Base-by-base conservation (phyloP, 2,329 filamentous ascomycete genomes). In the Cercospora sp. region DNA sequence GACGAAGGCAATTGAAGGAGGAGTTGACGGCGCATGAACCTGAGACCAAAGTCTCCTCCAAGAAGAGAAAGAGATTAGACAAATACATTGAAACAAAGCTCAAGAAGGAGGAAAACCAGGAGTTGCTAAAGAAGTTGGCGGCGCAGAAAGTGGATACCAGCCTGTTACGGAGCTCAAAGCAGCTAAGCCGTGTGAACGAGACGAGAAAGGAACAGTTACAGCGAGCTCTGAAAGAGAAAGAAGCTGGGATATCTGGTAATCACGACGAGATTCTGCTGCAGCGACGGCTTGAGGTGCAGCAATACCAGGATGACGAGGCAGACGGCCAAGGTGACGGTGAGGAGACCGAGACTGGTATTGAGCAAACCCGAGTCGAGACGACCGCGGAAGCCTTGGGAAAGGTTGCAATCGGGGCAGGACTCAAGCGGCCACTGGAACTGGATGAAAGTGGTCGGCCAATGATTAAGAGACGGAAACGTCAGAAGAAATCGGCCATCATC, bases 21-120 rank as follows among this genome's bases (percentile, higher is more conserved):
- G 84, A 89, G 73, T 73, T 89, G 67, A 81, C 81, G 68, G 80
- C 84, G 40, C 81, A 85, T 59, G 82, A 87, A 70, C 80, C 86
- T 3, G 81, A 87, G 66, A 79, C 84, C 3, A 86, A 86, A 71
- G 84, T 89, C 67, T 87, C 85, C 1, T 80, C 82, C 20, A 90
- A 90, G 79, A 91, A 91, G 79, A 84, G 87, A 73, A 90, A 90
- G 80, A 82, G 89, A 64, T 75, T 91, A 70, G 88, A 90, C 73
- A 90, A 90, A 76, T 91, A 90, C 72, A 88, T 91, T 78, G 94
- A 98, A 75, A 95, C 87, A 67, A 99, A 99, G 84, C 84, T 99
- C 57, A 91, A 90, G 79, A 97, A 97, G 79, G 95, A 99, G 77
- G 94, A 98, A 79, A 97, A 92, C 75, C 85, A 92, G 30, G 91